Conservation (phyloP, 2,329 filamentous ascomycete species). For the Seiridium cupressi region DNA sequence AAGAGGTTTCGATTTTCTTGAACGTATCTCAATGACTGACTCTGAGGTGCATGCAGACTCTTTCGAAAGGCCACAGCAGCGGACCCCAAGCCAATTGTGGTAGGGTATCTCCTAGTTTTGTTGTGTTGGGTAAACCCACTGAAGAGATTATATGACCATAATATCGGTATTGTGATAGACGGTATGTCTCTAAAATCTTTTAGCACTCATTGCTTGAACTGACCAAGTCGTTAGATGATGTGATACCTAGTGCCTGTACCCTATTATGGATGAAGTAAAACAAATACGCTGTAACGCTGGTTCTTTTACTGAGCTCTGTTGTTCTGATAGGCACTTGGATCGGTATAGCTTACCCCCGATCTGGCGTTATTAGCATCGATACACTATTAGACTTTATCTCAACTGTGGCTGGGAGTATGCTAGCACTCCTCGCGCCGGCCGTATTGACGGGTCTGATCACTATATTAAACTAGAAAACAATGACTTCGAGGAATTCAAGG, state of each 20-base stretch:
- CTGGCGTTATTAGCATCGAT: background rate
- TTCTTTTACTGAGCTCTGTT: background rate
- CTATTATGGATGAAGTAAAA: constrained; percentile 2
- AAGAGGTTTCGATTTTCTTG: too few species aligned
- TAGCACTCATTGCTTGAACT: background rate
- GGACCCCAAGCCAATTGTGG: background rate
- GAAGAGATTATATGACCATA: too few species aligned
- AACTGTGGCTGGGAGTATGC: constrained; percentile 1
- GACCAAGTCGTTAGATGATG: background rate
- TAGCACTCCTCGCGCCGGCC: background rate
- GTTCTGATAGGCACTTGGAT: background rate
- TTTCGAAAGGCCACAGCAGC: constrained; percentile 88
- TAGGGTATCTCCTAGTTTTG: constrained; percentile 37
- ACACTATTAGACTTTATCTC: background rate
- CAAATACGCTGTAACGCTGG: constrained; percentile 32
- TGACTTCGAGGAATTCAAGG: background rate
- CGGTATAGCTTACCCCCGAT: background rate
- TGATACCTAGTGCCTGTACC: background rate
- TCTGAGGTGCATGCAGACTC: constrained; percentile 11
- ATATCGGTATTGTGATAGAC: too few species aligned
- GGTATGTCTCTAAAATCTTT: too few species aligned
- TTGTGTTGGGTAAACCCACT: constrained; percentile 67
- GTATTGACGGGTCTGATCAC: background rate
- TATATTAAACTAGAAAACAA: background rate
- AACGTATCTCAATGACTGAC: too few species aligned